Evolutionary conservation across 306 rosid genomes (phyloP), one percentile per base, ranked within the genome.

Genomic region (Casuarina equisetifolia): DNA sequence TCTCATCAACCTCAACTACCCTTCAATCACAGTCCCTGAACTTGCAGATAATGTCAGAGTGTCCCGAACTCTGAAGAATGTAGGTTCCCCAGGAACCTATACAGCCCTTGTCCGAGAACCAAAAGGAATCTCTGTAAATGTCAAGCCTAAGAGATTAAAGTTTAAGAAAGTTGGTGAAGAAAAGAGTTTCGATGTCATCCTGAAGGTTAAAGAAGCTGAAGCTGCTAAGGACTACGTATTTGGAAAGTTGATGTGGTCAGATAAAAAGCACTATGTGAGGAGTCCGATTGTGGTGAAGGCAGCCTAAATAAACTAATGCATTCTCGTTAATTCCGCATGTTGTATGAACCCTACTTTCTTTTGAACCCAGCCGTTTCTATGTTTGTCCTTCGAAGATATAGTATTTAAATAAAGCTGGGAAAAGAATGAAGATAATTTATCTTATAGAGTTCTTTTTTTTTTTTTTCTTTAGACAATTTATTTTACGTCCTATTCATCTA

Each of bases 1-100:
- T n/a, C 67, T 89, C 50, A 1, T 85, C 64, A 83, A 93, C 79
- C 89, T 89, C 80, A 93, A 93, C 85, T 91, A 91, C 81, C 97
- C 98, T 40, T 45, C 96, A n/a, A 76, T 93, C 0, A 54, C 88
- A 35, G 81, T 89, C 43, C 89, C 92, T 2, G n/a, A 69, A 36
- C 78, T 89, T 15, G 46, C 63, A 8, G 84, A 84, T 2, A 73
- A 82, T 16, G 87, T 83, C n/a, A 84, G 82, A 7, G 72, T 91
- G 35, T 81, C 81, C 0, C 57, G 98, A 20, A 88, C 46, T 51
- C 15, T 93, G 81, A 91, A 80, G 78, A 93, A 93, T 76, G 97
- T 93, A 15, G 92, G 94, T n/a, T 0, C 85, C 20, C 86, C 92
- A 0, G 93, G 85, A 35, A 81, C 83, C 35, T 91, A 91, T 61